These are phyloP conservation scores for Astragalus membranaceus DNA, from an alignment of 306 rosid genomes.

Conservation along the genomic window DNA sequence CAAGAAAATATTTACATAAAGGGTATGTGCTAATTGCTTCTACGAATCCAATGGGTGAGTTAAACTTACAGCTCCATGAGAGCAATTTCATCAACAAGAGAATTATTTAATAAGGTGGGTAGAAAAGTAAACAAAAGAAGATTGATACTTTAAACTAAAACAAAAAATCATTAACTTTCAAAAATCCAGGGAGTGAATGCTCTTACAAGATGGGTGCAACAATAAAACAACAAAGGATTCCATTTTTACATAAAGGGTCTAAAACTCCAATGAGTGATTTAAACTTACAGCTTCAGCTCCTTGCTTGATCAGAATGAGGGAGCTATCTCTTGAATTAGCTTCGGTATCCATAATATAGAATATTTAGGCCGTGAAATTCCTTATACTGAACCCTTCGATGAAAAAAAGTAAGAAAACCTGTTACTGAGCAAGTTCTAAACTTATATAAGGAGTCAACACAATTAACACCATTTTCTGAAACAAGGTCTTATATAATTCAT, in stretches of 20 bases:
- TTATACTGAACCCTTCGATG: not conserved
- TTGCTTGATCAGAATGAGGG: slow-evolving; percentile 28
- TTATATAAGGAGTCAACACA: too few relatives aligned
- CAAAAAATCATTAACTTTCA: not conserved
- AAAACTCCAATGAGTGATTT: not conserved
- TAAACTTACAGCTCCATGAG: too few relatives aligned
- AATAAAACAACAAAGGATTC: too few relatives aligned
- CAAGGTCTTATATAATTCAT: too few relatives aligned
- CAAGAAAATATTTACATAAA: not conserved
- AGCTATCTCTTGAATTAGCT: not conserved
- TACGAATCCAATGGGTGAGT: not conserved
- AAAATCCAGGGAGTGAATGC: not conserved
- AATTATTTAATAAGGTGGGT: not conserved
- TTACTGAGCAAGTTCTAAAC: too few relatives aligned
- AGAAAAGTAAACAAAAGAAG: not conserved
- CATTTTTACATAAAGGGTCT: not conserved
- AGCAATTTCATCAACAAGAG: not conserved
- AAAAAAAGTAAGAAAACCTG: not conserved
- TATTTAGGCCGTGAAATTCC: not conserved
- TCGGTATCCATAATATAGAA: slow-evolving; percentile 18
- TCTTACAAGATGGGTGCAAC: too few relatives aligned
- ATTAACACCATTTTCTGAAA: too few relatives aligned
- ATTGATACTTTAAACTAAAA: not conserved
- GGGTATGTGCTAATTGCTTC: not conserved
- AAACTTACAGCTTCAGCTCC: slow-evolving; percentile 36